Evolutionary conservation across 768 basidiomycete genomes (phyloP), one percentile per base, ranked within the genome.

Genomic region (Saitozyma sp.): DNA sequence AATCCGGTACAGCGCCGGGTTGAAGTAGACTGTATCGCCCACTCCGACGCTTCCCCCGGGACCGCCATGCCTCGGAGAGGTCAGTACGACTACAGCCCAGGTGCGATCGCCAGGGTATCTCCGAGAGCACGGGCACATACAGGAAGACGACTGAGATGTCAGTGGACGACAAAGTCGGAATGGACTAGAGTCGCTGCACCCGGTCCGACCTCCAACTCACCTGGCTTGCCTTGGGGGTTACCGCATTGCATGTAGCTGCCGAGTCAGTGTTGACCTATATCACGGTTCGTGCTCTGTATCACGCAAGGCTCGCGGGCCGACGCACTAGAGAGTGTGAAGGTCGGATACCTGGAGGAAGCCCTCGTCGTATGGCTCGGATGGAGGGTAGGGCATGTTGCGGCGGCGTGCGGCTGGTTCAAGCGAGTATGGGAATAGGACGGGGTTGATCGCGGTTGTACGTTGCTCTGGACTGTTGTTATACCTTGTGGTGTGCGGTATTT

Each of bases 171-270:
- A 2, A 29, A 29, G 29, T 29, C 29, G 29, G 5, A 5, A 29
- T 29, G 29, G 5, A 29, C 29, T 29, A 2, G 29, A 29, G 29
- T 29, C 29, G 29, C 29, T 29, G 29, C 29, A 5, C 29, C 29
- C 2, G 29, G 29, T 2, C 5, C 29, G 29, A 29, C 29, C 29
- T 29, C 29, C 5, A 2, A 29, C 29, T 29, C 29, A 29, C 29
- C 68, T 67, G 91, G 89, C 58, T 81, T 83, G 17, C 90, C 91
- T 46, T 86, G 82, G 67, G 85, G 85, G 72, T 89, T 92, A 48
- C 91, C 91, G 67, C 86, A 86, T 55, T 92, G 70, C 78, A 92
- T 90, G 72, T 89, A 92, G 81, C 91, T 92, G 29, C 29, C 29
- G 29, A 29, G 19, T 11, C 29, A 53, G 13, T 1, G 16, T 42